Evolutionary conservation across 768 basidiomycete genomes (phyloP), one percentile per base, ranked within the genome.

Genomic region (Kwoniella sp.): DNA sequence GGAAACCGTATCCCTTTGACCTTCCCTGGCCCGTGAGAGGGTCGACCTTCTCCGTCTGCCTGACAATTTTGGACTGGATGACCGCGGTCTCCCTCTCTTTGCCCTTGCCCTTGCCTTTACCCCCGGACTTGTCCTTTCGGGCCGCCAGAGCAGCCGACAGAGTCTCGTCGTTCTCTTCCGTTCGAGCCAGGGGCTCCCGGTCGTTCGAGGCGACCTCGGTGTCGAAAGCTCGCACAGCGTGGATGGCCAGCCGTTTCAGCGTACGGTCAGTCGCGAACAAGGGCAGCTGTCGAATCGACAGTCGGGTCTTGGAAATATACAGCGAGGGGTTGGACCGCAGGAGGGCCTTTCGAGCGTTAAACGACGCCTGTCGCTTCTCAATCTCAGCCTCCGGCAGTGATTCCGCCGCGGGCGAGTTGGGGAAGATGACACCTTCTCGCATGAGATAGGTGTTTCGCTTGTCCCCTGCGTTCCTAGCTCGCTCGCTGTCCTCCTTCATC

Each of bases 391-490:
- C 74, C 3, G 84, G 77, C 2, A 99, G 78, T 0, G 80, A 78
- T 28, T 79, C 80, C 0, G 93, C 87, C 2, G 85, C 86, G 0
- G 89, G 84, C 1, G 86, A 83, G 63, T 87, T 89, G 1, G 91
- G 88, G 60, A 95, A 80, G 60, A 99, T 88, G 38, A 93, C 88
- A 78, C 95, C 95, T 81, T 99, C 95, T 11, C 89, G 83, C 61
- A 99, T 80, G 53, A 99, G 82, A 71, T 99, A 96, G 69, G 95
- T 83, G 69, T 96, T 95, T 20, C 93, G 82, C 71, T 93, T 92
- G 75, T 99, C 95, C 0, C 85, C 84, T 73, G 92, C 92, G 73
- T 89, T 84, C 41, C 89, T 80, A 14, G 72, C 71, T 55, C 81
- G 79, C 66, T 83, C 84, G 3, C 87, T 85, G 15, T 85, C 87